Percentiles rank a stretch among this genome's conserved stretches.
phyloP scores from a whole-genome alignment of 441 rosid genomes.

The Populus hybrid region DNA sequence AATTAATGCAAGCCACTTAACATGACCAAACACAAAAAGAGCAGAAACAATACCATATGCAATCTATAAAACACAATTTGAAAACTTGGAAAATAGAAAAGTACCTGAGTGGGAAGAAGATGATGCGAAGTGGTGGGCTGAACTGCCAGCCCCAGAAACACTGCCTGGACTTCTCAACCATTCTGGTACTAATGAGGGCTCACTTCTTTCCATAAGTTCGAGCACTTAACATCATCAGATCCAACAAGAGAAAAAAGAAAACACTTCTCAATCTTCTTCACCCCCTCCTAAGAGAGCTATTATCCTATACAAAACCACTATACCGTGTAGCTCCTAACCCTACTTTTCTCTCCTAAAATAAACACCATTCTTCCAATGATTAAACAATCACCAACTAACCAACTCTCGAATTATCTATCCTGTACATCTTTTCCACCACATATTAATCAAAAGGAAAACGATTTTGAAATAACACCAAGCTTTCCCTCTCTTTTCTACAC shows the following conservation, averaged over 20 bases:
- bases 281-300: constrained; percentile 9
- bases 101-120: constrained; percentile 67
- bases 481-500: constrained; percentile 27
- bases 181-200: constrained; percentile 84
- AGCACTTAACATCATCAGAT: constrained; percentile 50
- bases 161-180: constrained; percentile 84
- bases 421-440: not conserved
- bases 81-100: not conserved
- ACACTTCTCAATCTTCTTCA: constrained; percentile 28
- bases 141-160: constrained; percentile 58
- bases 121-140: constrained; percentile 43
- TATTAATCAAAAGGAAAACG: not conserved
- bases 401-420: not conserved
- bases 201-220: constrained; percentile 71
- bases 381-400: not conserved
- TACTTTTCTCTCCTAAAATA: not conserved
- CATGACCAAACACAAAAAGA: not conserved
- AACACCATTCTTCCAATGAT: not conserved
- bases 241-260: constrained; percentile 15
- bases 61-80: not conserved
- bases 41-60: not conserved
- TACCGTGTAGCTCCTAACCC: not conserved
- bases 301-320: not conserved
- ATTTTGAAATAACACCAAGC: not conserved
- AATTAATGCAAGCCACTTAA: not conserved